Percentiles rank a stretch among this genome's conserved stretches.
Conservation (phyloP, 768 basidiomycete genomes). For the Phanerochaete sordida region DNA sequence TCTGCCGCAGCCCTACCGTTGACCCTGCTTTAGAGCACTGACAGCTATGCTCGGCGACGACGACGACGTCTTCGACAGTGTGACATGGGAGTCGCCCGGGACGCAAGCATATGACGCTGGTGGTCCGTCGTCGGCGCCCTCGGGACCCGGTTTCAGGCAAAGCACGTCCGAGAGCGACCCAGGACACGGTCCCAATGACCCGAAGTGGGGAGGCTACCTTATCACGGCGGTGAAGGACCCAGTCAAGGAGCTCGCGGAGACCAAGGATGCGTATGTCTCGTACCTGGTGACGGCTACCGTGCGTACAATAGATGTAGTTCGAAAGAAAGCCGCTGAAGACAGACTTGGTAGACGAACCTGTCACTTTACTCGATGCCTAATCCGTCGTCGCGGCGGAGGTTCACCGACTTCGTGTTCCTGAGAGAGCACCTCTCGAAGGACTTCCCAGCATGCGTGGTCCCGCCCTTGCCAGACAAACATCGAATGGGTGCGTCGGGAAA, state of each 20-base stretch:
- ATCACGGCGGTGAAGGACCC: constrained; percentile 86
- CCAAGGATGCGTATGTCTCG: constrained; percentile 95
- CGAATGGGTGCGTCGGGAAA: constrained; percentile 69
- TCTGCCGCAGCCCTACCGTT: not conserved
- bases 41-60: constrained; percentile 72
- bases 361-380: constrained; percentile 76
- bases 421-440: constrained; percentile 83
- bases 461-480: constrained; percentile 95
- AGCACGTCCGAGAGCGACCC: constrained; percentile 70
- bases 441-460: constrained; percentile 98
- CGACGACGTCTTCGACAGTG: constrained; percentile 88
- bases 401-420: constrained; percentile 96
- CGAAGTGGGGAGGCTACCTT: constrained; percentile 90
- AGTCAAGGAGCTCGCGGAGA: constrained; percentile 93
- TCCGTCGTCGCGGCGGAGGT: constrained; percentile 81
- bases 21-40: not conserved
- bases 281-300: constrained; percentile 91
- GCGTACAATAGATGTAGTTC: constrained; percentile 17
- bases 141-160: constrained; percentile 79
- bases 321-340: not conserved
- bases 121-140: constrained; percentile 31
- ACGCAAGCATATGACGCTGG: constrained; percentile 42
- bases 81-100: constrained; percentile 83
- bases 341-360: constrained; percentile 63
- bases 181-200: constrained; percentile 65